These are phyloP conservation scores for Neurospora sp. DNA, from an alignment of 495 filamentous ascomycete genomes.

Conservation along the genomic window DNA sequence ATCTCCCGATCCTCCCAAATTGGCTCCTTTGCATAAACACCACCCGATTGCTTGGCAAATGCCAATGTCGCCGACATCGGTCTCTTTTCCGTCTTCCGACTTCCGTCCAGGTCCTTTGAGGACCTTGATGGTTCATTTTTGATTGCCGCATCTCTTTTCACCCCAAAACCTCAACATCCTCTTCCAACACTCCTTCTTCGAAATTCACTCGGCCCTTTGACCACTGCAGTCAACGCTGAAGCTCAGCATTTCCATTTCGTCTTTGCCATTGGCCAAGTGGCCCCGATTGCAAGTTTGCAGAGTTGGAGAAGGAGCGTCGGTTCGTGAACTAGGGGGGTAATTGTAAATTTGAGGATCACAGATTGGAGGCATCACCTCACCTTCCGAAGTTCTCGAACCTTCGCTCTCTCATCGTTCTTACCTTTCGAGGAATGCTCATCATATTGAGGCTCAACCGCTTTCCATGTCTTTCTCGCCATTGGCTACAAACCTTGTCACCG, in stretches of 20 bases:
- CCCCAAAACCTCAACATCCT: not conserved
- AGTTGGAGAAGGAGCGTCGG: not conserved
- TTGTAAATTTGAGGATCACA: not conserved
- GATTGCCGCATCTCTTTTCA: not conserved
- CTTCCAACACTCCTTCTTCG: not conserved
- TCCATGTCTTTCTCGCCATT: not conserved
- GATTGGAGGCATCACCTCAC: not conserved
- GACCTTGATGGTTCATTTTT: not conserved
- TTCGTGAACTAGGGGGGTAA: not conserved
- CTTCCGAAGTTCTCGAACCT: not conserved
- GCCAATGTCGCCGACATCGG: too few species aligned
- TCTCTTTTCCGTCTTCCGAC: not conserved
- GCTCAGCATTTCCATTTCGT: not conserved
- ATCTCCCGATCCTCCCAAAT: too few species aligned
- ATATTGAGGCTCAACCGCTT: not conserved
- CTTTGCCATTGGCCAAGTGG: not conserved
- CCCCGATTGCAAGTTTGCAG: not conserved
- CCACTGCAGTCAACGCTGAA: not conserved
- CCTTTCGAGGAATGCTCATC: not conserved
- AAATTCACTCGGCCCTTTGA: not conserved
- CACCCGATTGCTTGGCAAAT: not conserved
- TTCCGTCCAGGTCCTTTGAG: not conserved
- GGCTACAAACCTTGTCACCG: not conserved
- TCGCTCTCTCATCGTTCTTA: not conserved
- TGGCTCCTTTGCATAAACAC: not conserved